Evolutionary conservation across 208 protist genomes (phyloP).

Genomic region (Leptomonas pyrrhocoris): DNA sequence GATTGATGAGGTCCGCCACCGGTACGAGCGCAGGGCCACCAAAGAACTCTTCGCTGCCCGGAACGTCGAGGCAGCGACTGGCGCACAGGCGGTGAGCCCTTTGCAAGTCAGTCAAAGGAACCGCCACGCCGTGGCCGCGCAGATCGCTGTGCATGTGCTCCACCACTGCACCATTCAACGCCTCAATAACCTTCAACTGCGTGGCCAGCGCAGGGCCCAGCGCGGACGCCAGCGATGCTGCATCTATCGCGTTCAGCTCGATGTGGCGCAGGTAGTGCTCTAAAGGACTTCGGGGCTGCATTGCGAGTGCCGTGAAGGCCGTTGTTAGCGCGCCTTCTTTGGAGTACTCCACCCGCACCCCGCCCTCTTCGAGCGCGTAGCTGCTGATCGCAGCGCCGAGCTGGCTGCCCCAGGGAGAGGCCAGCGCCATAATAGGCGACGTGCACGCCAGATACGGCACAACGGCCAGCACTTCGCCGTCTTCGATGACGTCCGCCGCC

Average conservation of each 20-base stretch:
- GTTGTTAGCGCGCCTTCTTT: conserved; percentile 60
- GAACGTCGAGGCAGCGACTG: conserved; percentile 76
- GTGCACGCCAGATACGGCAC: conserved; percentile 58
- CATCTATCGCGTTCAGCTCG: conserved; percentile 20
- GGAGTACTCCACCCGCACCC: conserved; percentile 51
- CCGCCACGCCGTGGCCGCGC: conserved; percentile 13
- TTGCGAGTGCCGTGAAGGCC: conserved; percentile 60
- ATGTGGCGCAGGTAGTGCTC: conserved; percentile 57
- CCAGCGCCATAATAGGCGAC: conserved; percentile 54
- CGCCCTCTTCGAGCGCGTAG: conserved; percentile 36
- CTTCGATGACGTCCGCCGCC: conserved; percentile 25
- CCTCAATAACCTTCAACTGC: conserved; percentile 38
- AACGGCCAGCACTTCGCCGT: conserved; percentile 49
- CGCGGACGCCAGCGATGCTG: conserved; percentile 8
- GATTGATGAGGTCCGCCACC: conserved; percentile 81
- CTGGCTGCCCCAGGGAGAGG: conserved; percentile 53
- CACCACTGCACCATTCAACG: conserved; percentile 33
- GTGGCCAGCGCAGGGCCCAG: conserved; percentile 24
- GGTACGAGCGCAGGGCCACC: conserved; percentile 79
- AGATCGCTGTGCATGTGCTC: conserved; percentile 29
- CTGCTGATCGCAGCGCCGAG: conserved; percentile 37
- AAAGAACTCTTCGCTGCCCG: conserved; percentile 57
- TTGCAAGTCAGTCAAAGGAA: conserved; percentile 38
- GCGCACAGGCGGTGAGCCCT: conserved; percentile 59
- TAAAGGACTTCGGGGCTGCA: conserved; percentile 39